Evolutionary conservation across 495 filamentous ascomycete genomes (phyloP), one percentile per base, ranked within the genome.

Genomic region (Annulohypoxylon bovei): DNA sequence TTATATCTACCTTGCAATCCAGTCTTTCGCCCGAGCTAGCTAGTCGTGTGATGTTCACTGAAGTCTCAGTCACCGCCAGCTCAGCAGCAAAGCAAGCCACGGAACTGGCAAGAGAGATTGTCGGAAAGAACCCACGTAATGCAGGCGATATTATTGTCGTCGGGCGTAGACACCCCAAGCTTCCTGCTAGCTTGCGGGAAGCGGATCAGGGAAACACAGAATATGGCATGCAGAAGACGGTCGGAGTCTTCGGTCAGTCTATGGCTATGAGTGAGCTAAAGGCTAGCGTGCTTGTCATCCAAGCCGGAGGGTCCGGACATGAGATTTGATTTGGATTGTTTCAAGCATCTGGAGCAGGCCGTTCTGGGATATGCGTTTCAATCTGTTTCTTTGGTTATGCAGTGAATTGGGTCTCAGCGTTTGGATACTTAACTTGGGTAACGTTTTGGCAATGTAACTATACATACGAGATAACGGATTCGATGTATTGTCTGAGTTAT

Each of bases 91-190:
- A 4, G 0, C 75, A 77, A 42, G 70, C 72, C 9, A 33, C 85
- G 23, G 71, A 73, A 14, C 62, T 82, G 59, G 90, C 90, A 0
- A 82, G 85, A 37, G 79, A 84, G 23, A 89, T 91, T 62, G 82
- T 94, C 4, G 87, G 85, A 0, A 85, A 87, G 46, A 84, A 83
- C 30, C 78, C 84, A 0, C 84, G 83, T 67, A 96, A 95, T 62
- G 88, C 90, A 1, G 92, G 93, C 1, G 93, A 95, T 75, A 81
- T 97, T 20, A 80, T 97, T 3, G 84, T 98, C 1, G 80, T 96
- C 2, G 94, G 93, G 0, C 83, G 92, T 11, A 83, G 84, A 11
- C 80, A 82, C 44, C 59, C 74, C 4, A 61, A 56, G 9, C 62
- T 81, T 1, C 79, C 71, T 76, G 78, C 74, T 40, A 37, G 25